Conservation (phyloP, 345 rosid genomes). For the Boechera retrofracta region DNA sequence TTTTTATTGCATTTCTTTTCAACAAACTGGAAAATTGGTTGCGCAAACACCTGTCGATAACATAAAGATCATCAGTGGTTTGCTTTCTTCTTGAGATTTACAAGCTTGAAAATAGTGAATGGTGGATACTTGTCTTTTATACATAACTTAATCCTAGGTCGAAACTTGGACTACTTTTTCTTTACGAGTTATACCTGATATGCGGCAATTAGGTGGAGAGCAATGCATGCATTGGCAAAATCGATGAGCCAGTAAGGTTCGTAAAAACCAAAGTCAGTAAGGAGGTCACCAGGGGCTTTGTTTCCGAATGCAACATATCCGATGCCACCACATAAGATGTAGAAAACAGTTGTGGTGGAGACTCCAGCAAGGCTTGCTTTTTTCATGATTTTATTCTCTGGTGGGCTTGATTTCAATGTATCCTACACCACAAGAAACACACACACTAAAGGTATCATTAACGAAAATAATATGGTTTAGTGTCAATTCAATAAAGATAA, state of each 20-base stretch:
- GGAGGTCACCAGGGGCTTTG: constrained; percentile 83
- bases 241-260: constrained; percentile 90
- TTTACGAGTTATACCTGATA: constrained; percentile 63
- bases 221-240: constrained; percentile 82
- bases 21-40: constrained; percentile 66
- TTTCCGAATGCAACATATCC: constrained; percentile 96
- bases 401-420: constrained; percentile 68
- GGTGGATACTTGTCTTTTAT: not conserved
- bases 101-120: not conserved
- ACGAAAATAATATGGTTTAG: not conserved
- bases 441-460: not conserved
- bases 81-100: constrained; percentile 1
- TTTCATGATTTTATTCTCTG: constrained; percentile 77
- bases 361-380: constrained; percentile 51
- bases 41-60: constrained; percentile 67
- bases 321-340: constrained; percentile 68
- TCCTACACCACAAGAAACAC: constrained; percentile 47
- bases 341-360: constrained; percentile 69
- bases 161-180: not conserved
- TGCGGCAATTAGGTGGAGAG: constrained; percentile 77
- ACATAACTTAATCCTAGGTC: not conserved
- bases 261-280: constrained; percentile 85
- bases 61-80: not conserved
- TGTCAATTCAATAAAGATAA: not conserved
- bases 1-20: constrained; percentile 51